phyloP scores from a whole-genome alignment of 192 early-diverging fungal genomes.

The Backusella australiensis region DNA sequence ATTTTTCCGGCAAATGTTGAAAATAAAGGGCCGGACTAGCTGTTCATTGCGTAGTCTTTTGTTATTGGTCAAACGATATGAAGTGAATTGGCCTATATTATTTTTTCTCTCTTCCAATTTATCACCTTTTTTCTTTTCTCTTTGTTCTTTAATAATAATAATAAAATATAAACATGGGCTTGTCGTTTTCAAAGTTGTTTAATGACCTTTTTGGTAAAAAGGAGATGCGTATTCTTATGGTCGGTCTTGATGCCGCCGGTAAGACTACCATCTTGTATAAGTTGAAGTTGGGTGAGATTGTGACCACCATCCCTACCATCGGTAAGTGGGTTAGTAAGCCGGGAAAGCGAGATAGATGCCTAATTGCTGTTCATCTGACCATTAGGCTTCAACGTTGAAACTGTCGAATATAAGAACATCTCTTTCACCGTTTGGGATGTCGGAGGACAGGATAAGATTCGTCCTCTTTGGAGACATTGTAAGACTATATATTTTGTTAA shows the following conservation, averaged over 20 bases:
- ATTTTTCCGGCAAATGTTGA: not conserved
- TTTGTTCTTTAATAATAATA: not conserved
- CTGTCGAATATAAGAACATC: slow-evolving; percentile 98
- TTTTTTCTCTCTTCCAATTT: not conserved
- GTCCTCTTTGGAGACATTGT: slow-evolving; percentile 98
- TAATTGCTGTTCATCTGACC: not conserved
- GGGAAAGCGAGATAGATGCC: not conserved
- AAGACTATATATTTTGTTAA: slow-evolving; percentile 35
- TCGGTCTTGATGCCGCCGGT: slow-evolving; percentile 91
- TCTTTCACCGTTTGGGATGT: slow-evolving; percentile 99
- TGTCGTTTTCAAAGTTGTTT: slow-evolving; percentile 80
- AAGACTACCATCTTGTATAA: slow-evolving; percentile 99
- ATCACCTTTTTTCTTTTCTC: not conserved
- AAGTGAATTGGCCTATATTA: not conserved
- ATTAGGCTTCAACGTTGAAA: slow-evolving; percentile 96
- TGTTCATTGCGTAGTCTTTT: slow-evolving; percentile 1
- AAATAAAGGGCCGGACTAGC: not conserved
- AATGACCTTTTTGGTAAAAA: slow-evolving; percentile 78
- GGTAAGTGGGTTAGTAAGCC: slow-evolving; percentile 49
- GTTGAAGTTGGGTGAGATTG: slow-evolving; percentile 97
- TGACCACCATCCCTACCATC: slow-evolving; percentile 98
- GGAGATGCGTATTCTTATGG: slow-evolving; percentile 97
- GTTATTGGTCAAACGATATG: not conserved
- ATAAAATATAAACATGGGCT: slow-evolving; percentile 69
- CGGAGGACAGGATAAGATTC: slow-evolving; percentile 98